phyloP scores from a whole-genome alignment of 192 early-diverging fungal genomes.

The Coemansia sp. region DNA sequence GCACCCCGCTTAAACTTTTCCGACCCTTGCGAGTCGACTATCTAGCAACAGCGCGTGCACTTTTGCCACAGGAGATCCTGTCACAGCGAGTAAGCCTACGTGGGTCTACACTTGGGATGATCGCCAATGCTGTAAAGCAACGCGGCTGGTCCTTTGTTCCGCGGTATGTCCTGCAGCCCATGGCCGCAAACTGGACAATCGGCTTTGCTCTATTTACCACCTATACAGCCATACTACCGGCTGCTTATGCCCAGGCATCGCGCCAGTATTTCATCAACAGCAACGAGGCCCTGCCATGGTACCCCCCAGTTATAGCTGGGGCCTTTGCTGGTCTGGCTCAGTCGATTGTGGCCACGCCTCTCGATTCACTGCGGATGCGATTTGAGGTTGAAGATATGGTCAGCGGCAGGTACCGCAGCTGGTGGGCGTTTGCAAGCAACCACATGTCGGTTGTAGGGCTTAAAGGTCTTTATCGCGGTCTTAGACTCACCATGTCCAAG shows the following conservation, averaged over 20 bases:
- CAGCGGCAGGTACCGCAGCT: constrained; percentile 68
- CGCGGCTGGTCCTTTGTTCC: constrained; percentile 71
- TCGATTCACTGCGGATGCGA: constrained; percentile 72
- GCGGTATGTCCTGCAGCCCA: constrained; percentile 70
- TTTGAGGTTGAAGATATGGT: constrained; percentile 76
- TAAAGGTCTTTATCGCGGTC: constrained; percentile 39
- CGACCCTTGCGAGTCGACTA: constrained; percentile 79
- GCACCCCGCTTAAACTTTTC: constrained; percentile 64
- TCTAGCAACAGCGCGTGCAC: constrained; percentile 71
- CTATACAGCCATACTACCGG: constrained; percentile 54
- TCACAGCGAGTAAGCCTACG: constrained; percentile 54
- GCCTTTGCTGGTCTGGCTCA: constrained; percentile 74
- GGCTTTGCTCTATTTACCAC: constrained; percentile 78
- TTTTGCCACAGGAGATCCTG: constrained; percentile 60
- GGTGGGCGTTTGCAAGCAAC: constrained; percentile 64
- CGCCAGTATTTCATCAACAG: constrained; percentile 47
- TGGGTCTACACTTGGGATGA: constrained; percentile 72
- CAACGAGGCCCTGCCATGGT: constrained; percentile 26
- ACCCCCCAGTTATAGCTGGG: constrained; percentile 54
- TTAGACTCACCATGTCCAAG: constrained; percentile 56
- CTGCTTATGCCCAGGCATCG: constrained; percentile 35
- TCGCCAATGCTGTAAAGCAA: constrained; percentile 66
- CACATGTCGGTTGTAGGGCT: constrained; percentile 43
- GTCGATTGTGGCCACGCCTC: constrained; percentile 69
- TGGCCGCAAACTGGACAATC: constrained; percentile 72